These are phyloP conservation scores for Magnolia kwangsiensis DNA, from an alignment of 164 flowering plant species.

Conservation along the genomic window DNA sequence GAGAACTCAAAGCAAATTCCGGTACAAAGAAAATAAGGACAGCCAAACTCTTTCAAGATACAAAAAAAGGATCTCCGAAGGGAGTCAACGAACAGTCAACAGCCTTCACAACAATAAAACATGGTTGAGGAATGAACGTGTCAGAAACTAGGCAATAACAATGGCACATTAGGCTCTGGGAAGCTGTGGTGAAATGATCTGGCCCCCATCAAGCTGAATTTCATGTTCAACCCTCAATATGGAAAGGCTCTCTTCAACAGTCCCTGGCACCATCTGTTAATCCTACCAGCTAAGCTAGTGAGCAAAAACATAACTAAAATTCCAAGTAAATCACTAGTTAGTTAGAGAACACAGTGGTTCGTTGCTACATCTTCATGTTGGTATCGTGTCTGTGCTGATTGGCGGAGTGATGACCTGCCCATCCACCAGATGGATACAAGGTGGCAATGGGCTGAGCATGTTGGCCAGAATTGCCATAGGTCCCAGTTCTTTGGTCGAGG, in stretches of 20 bases:
- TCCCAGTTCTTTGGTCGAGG: slow-evolving; percentile 29
- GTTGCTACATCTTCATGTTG: background rate
- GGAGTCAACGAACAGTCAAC: background rate
- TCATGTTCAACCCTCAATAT: background rate
- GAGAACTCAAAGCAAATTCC: background rate
- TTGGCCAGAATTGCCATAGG: slow-evolving; percentile 40
- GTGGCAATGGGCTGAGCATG: slow-evolving; percentile 46
- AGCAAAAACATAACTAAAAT: no score
- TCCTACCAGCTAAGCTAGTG: background rate
- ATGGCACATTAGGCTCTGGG: background rate
- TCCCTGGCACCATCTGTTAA: background rate
- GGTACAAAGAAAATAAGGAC: background rate
- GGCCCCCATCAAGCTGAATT: background rate
- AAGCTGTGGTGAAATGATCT: background rate
- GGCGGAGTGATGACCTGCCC: slow-evolving; percentile 32
- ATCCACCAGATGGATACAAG: slow-evolving; percentile 46
- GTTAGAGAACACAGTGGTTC: background rate
- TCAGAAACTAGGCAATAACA: background rate
- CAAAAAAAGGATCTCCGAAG: background rate
- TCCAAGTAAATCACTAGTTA: background rate
- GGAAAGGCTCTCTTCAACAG: background rate
- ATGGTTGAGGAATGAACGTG: background rate
- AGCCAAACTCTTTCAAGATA: no score
- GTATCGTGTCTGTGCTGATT: slow-evolving; percentile 11
- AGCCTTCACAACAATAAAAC: background rate